Base-by-base conservation (phyloP, 768 basidiomycete species). In the Hebeloma cylindrosporum region DNA sequence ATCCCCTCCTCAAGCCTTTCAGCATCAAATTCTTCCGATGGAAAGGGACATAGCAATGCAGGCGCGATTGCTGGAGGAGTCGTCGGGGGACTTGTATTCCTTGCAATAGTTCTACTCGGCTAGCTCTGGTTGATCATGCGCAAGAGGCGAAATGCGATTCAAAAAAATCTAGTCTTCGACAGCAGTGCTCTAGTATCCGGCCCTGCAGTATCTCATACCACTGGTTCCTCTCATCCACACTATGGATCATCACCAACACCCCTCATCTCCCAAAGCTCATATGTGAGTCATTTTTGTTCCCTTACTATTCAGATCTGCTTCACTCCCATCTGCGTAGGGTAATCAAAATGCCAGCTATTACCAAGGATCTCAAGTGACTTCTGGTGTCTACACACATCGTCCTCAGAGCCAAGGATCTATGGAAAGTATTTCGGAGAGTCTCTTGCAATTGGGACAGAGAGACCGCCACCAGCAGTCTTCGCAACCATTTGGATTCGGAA, bases 21-120 rank as follows among this genome's bases (percentile, higher is more conserved):
- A 35, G 43, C 53, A 6, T 25, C 58, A 14, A 36, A 33, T 21
- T 32, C 36, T 50, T 16, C 21, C 30, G 33, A 36, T 17, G 37
- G 11, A n/a, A 39, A 36, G 17, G 11, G 28, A 26, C 39, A 41
- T 38, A 42, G 53, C 13, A 64, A 78, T 51, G 71, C 77, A 2
- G 82, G 81, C 2, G 79, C 78, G 14, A 83, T 85, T 26, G 77
- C 79, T 5, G 83, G 83, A 16, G 82, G 82, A 14, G 74, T 76
- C 6, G 68, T 82, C 2, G 80, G 77, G 4, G 80, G 73, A 16
- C 41, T 84, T 3, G 69, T 75, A 9, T 66, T 63, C 18, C 37
- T 77, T 13, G 73, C 68, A 8, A 43, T 68, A 30, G 58, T 76
- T 8, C 67, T 47, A 11, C 67, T 73, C 8, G 50, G 54, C 5